These are phyloP conservation scores for Calycina herbarum DNA, from an alignment of 2,329 filamentous ascomycete genomes.

Conservation along the genomic window DNA sequence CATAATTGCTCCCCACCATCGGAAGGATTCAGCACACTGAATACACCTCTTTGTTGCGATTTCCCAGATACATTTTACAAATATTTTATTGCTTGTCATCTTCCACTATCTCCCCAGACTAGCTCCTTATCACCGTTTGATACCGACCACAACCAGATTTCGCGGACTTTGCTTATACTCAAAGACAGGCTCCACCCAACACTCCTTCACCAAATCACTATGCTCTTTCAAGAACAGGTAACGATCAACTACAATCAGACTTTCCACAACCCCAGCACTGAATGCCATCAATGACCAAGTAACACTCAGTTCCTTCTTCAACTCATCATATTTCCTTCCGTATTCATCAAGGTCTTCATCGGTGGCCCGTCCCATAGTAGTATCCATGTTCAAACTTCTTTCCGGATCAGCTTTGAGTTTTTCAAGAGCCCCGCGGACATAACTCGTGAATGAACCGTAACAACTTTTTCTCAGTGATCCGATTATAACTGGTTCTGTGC, in stretches of 20 bases:
- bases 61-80: no score
- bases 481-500: slow-evolving; percentile 80
- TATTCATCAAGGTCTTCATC: slow-evolving; percentile 77
- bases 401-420: slow-evolving; percentile 68
- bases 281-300: slow-evolving; percentile 97
- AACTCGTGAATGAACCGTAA: slow-evolving; percentile 72
- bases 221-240: slow-evolving; percentile 88
- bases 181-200: slow-evolving; percentile 94
- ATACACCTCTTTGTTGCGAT: no score
- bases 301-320: slow-evolving; percentile 79
- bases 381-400: slow-evolving; percentile 59
- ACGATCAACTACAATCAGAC: slow-evolving; percentile 84
- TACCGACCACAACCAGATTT: slow-evolving; percentile 89
- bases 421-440: slow-evolving; percentile 75
- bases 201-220: slow-evolving; percentile 63
- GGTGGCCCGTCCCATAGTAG: slow-evolving; percentile 66
- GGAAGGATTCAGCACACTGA: no score
- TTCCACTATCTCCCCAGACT: not conserved
- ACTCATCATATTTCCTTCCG: slow-evolving; percentile 59
- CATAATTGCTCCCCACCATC: no score
- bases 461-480: slow-evolving; percentile 79
- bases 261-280: slow-evolving; percentile 85
- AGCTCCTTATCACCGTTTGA: slow-evolving; percentile 54
- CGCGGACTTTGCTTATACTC: slow-evolving; percentile 83
- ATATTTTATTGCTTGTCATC: no score